Evolutionary conservation across 2,329 filamentous ascomycete genomes (phyloP), one percentile per base, ranked within the genome.

Genomic region (Cladosporium austrohemisphaericum): DNA sequence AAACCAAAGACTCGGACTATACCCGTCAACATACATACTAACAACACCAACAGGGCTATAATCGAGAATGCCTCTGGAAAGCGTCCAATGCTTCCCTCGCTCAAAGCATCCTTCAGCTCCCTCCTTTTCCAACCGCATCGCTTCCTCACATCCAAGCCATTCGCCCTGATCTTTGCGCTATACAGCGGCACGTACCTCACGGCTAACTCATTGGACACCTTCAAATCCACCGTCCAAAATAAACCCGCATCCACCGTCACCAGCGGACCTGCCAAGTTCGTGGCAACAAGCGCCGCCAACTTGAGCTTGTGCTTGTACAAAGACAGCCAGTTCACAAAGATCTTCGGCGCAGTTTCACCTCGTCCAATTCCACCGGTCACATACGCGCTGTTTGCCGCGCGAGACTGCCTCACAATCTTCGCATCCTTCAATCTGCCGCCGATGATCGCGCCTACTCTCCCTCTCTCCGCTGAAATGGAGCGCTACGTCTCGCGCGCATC

Each of bases 111-210:
- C 19, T 59, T 86, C 38, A 63, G 63, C 23, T 70, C 74, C 31
- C 73, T 89, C 44, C 40, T 86, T 50, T 57, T 73, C n/a, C 76
- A 73, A 7, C 86, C 86, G 0, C 81, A 83, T 51, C 60, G 68
- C 19, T 74, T 86, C 60, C 60, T 89, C 56, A 68, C 81, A 64
- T 81, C 81, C 41, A 80, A 79, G 52, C 85, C 86, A 1, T 85
- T 86, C 60, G 80, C 73, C 37, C 76, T 89, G 56, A 84, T 90
- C 64, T 70, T 74, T 53, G 71, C 72, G 46, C 75, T 95, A 35
- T 97, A 96, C 75, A 87, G 84, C 53, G 85, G 87, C 57, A 97
- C 92, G 52, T 96, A 96, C 73, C 72, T 93, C 10, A 89, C 88
- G 1, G 91, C 92, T 55, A 96, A 96, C 73, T 71, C 79, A 10